Conservation (phyloP, 1,284 basidiomycete genomes). For the Rhizoctonia solani region DNA sequence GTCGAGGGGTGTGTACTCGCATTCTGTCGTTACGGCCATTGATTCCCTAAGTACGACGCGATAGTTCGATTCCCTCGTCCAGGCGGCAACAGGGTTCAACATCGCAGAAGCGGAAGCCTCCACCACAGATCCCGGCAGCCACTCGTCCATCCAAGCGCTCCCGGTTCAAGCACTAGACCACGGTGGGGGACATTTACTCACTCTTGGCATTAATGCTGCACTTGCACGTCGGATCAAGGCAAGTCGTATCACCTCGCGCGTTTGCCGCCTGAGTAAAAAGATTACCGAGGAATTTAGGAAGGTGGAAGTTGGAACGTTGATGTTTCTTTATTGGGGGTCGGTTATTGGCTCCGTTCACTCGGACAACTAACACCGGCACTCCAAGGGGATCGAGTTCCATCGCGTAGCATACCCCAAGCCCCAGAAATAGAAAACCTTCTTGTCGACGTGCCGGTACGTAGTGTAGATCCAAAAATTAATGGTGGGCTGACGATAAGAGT, state of each 20-base stretch:
- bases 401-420: slow-evolving; percentile 44
- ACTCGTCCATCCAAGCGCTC: slow-evolving; percentile 50
- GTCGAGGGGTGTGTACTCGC: slow-evolving; percentile 53
- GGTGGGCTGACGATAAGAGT: slow-evolving; percentile 37
- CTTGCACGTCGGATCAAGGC: slow-evolving; percentile 59
- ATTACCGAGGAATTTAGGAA: slow-evolving; percentile 48
- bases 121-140: slow-evolving; percentile 29
- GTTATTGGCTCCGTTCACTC: slow-evolving; percentile 60
- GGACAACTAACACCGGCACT: slow-evolving; percentile 48
- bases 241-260: background rate
- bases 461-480: no score
- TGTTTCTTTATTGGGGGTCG: slow-evolving; percentile 61
- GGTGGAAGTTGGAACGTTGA: slow-evolving; percentile 67
- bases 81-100: slow-evolving; percentile 68
- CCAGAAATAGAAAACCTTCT: slow-evolving; percentile 49
- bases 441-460: slow-evolving; percentile 34
- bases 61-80: slow-evolving; percentile 73
- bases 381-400: background rate
- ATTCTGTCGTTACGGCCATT: background rate
- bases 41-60: no score
- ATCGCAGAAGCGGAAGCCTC: slow-evolving; percentile 59
- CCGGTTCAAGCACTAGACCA: slow-evolving; percentile 70
- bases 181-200: slow-evolving; percentile 62
- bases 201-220: slow-evolving; percentile 62
- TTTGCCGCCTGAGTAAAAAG: background rate